Conservation (phyloP, 2,329 filamentous ascomycete genomes). For the Claviceps purpurea region DNA sequence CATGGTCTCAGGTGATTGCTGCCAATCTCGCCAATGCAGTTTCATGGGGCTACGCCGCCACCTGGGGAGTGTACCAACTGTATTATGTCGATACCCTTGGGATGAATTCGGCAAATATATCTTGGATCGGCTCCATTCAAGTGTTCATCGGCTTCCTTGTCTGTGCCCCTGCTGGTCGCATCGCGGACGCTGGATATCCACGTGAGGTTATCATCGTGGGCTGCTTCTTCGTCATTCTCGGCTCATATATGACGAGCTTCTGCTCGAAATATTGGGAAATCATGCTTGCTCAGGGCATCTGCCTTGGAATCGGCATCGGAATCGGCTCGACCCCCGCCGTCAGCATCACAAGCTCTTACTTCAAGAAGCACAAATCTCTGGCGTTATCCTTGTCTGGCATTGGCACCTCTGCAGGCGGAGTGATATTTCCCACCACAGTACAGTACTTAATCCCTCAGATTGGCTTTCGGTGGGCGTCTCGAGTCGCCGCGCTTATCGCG, state of each 20-base stretch:
- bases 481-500: slow-evolving; percentile 51
- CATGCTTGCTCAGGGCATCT: slow-evolving; percentile 39
- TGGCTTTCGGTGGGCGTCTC: slow-evolving; percentile 50
- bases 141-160: slow-evolving; percentile 35
- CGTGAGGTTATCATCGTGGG: slow-evolving; percentile 27
- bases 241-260: slow-evolving; percentile 34
- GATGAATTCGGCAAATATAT: slow-evolving; percentile 22
- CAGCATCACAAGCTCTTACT: slow-evolving; percentile 49
- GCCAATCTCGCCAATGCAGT: slow-evolving; percentile 33
- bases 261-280: slow-evolving; percentile 37
- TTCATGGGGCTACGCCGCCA: slow-evolving; percentile 35
- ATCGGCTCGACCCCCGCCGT: slow-evolving; percentile 45
- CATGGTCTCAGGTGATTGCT: slow-evolving; percentile 37
- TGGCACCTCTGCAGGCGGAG: slow-evolving; percentile 42
- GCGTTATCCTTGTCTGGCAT: slow-evolving; percentile 47
- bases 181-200: slow-evolving; percentile 37
- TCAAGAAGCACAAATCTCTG: slow-evolving; percentile 39
- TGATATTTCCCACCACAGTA: slow-evolving; percentile 44
- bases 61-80: slow-evolving; percentile 42
- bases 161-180: slow-evolving; percentile 33
- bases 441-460: slow-evolving; percentile 42
- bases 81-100: slow-evolving; percentile 26
- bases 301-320: slow-evolving; percentile 38
- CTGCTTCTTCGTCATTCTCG: slow-evolving; percentile 28
- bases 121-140: slow-evolving; percentile 37